Percentiles rank a stretch among this genome's conserved stretches.
Evolutionary conservation across 2,329 filamentous ascomycete species (phyloP).

Genomic region (Ustulina deusta): DNA sequence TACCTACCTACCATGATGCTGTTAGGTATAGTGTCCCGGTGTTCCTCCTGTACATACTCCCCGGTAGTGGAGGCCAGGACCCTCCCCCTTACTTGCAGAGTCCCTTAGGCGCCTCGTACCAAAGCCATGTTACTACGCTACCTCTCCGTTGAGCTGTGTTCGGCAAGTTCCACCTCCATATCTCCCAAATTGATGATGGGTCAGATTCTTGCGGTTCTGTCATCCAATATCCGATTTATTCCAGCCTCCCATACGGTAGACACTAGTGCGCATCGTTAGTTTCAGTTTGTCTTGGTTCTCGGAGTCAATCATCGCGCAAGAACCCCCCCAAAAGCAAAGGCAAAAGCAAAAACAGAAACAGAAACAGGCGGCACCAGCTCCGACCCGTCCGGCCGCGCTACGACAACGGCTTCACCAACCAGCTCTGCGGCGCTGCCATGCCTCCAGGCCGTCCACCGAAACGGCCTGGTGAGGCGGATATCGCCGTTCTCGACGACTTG

Average conservation of each 20-base stretch:
- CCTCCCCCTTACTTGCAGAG: not conserved
- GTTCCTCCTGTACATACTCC: not conserved
- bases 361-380: not conserved
- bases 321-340: constrained; percentile 3
- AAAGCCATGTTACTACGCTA: constrained; percentile 1
- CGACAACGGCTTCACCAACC: constrained; percentile 25
- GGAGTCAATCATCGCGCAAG: not conserved
- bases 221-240: constrained; percentile 7
- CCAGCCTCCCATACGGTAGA: not conserved
- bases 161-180: constrained; percentile 24
- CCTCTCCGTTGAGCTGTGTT: not conserved
- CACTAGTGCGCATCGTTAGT: constrained; percentile 12
- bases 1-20: not conserved
- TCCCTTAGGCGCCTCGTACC: not conserved
- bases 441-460: constrained; percentile 58
- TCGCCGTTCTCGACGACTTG: constrained; percentile 53
- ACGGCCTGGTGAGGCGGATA: constrained; percentile 57
- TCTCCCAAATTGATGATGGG: constrained; percentile 17
- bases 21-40: not conserved
- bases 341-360: not conserved
- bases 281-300: constrained; percentile 13
- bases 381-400: constrained; percentile 19
- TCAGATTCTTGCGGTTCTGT: constrained; percentile 14
- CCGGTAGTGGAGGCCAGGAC: not conserved
- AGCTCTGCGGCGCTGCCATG: constrained; percentile 49